Percentiles rank a stretch among this genome's conserved stretches.
Conservation (phyloP, 345 rosid species). For the Salix brachista region DNA sequence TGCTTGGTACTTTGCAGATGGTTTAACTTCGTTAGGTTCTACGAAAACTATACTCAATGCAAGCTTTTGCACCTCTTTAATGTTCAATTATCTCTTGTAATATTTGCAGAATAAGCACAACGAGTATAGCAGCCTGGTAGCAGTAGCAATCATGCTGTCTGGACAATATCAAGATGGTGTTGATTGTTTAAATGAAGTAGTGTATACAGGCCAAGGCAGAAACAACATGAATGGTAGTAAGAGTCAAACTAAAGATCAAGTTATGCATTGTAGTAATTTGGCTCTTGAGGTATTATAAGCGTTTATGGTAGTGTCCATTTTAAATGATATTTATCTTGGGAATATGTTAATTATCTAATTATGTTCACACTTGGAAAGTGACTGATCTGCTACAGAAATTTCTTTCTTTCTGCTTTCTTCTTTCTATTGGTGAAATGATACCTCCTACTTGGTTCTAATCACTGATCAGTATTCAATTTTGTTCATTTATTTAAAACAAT, state of each 20-base stretch:
- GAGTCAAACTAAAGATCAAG: slow-evolving; percentile 27
- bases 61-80: not conserved
- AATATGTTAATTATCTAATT: not conserved
- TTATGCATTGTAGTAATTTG: slow-evolving; percentile 24
- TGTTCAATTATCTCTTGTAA: not conserved
- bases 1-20: no score
- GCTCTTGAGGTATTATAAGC: slow-evolving; percentile 36
- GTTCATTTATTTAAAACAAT: no score
- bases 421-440: no score
- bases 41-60: not conserved
- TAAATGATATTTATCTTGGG: not conserved
- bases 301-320: not conserved
- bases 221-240: slow-evolving; percentile 14
- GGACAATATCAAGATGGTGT: slow-evolving; percentile 25
- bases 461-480: no score
- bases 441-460: no score
- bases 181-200: slow-evolving; percentile 25
- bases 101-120: slow-evolving; percentile 11
- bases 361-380: not conserved
- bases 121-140: slow-evolving; percentile 18
- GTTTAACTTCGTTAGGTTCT: not conserved
- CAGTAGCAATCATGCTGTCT: slow-evolving; percentile 26
- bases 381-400: not conserved
- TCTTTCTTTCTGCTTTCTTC: not conserved
- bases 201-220: slow-evolving; percentile 29